These are phyloP conservation scores for Saccharomyces hybrid DNA, from an alignment of 1,139 yeast genomes.

Conservation along the genomic window DNA sequence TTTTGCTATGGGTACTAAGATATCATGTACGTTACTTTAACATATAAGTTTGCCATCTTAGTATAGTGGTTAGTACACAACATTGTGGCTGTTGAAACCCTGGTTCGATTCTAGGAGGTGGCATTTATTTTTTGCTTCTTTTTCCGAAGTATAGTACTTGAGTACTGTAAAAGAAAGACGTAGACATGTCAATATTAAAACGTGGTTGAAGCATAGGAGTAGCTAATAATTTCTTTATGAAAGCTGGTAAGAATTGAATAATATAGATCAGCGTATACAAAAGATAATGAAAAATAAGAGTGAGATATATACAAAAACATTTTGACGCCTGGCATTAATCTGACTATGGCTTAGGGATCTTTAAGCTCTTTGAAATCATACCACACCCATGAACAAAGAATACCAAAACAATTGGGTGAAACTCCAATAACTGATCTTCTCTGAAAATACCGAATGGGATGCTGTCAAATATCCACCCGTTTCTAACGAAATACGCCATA, in stretches of 20 bases:
- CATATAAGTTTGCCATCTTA: constrained; percentile 1
- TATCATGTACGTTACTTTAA: not conserved
- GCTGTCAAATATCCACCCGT: constrained; percentile 36
- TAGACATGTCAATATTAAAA: too few relatives aligned
- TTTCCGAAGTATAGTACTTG: not conserved
- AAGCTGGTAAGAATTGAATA: not conserved
- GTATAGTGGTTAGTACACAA: constrained; percentile 5
- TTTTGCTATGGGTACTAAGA: not conserved
- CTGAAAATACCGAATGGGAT: constrained; percentile 63
- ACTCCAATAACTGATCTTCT: constrained; percentile 51
- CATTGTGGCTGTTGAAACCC: constrained; percentile 5
- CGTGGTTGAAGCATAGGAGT: not conserved
- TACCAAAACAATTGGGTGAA: constrained; percentile 61
- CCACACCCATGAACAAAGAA: constrained; percentile 81
- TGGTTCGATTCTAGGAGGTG: constrained; percentile 5
- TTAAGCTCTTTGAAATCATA: constrained; percentile 83
- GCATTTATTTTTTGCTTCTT: not conserved
- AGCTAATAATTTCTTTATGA: not conserved
- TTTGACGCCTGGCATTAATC: not conserved
- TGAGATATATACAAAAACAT: not conserved
- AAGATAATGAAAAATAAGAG: not conserved
- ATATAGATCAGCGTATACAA: not conserved
- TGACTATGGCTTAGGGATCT: constrained; percentile 74
- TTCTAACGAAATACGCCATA: constrained; percentile 59
- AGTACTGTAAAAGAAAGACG: too few relatives aligned